Base-by-base conservation (phyloP, 2,329 filamentous ascomycete genomes). In the Lecanicillium sp. region DNA sequence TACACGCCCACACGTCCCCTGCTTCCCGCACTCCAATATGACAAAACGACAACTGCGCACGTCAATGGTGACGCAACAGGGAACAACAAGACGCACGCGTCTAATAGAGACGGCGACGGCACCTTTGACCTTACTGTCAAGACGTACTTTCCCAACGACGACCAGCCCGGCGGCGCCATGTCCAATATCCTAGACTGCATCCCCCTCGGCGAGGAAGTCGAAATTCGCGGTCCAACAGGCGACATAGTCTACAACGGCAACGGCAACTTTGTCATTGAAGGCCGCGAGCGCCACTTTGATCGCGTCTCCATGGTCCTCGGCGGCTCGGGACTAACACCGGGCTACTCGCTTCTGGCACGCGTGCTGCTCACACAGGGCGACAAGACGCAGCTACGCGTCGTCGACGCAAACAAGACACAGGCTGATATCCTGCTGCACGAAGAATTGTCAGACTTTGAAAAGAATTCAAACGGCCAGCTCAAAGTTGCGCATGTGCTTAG, bases 381-480 rank as follows among this genome's bases (percentile, higher is more conserved):
- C 25, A 42, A 51, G 35, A 65, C 61, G 0, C 43, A 65, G 32
- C 51, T 70, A 6, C 48, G 57, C 3, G 59, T 69, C 1, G 51
- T 73, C 3, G 65, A 73, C 43, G 70, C 64, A 2, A 73, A 72
- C 42, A 83, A 84, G 45, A 71, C 67, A 0, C 76, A 82, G 39
- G 58, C 67, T 28, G 83, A 86, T 50, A 61, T 84, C 3, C 41
- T 61, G 1, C 45, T 85, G 15, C 65, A 64, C 28, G 54, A 66
- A 1, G 77, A 84, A 52, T 69, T 83, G 20, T 68, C 74, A 25
- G 53, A 54, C 1, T 71, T 75, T 41, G 70, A 70, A 45, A 52
- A 50, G 27, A 55, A 67, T 37, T 74, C 60, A 9, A 41, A 51
- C 0, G 62, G 62, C 1, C 56, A 64, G 40, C 48, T 73, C 42